These are phyloP conservation scores for Hypoxylon cercidicola DNA, from an alignment of 495 filamentous ascomycete genomes.

Conservation along the genomic window DNA sequence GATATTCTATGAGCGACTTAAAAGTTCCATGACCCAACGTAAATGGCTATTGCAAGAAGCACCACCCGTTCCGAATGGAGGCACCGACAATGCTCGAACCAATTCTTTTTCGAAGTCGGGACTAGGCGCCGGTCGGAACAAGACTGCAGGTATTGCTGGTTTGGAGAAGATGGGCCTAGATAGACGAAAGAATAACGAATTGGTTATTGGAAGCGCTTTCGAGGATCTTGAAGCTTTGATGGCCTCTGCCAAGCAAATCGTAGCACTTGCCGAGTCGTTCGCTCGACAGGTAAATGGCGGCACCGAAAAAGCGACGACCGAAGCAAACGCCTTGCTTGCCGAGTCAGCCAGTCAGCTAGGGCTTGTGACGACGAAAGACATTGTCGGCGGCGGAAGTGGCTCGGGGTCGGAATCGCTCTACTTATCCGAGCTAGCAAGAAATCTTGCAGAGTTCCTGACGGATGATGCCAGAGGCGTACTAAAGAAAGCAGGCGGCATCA, in stretches of 20 bases:
- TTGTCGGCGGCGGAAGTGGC: constrained; percentile 60
- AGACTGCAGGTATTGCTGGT: constrained; percentile 88
- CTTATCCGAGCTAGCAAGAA: constrained; percentile 83
- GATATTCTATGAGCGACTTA: constrained; percentile 88
- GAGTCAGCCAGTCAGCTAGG: constrained; percentile 87
- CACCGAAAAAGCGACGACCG: constrained; percentile 64
- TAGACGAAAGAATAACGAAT: constrained; percentile 87
- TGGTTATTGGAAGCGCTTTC: constrained; percentile 93
- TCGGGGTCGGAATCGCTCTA: constrained; percentile 65
- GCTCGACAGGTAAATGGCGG: constrained; percentile 70
- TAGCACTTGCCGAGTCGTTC: constrained; percentile 91
- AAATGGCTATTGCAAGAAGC: constrained; percentile 96
- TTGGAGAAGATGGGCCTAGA: constrained; percentile 86
- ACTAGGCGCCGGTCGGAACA: constrained; percentile 54
- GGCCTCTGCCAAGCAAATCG: constrained; percentile 95
- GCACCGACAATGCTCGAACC: constrained; percentile 69
- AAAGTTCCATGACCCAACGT: constrained; percentile 84
- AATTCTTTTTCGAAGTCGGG: constrained; percentile 47
- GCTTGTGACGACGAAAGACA: constrained; percentile 93
- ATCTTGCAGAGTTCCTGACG: constrained; percentile 91
- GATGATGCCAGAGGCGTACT: constrained; percentile 88
- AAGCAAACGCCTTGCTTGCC: constrained; percentile 78
- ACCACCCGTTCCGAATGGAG: constrained; percentile 85
- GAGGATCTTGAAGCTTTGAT: constrained; percentile 97
- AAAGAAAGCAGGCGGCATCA: constrained; percentile 87